phyloP scores from a whole-genome alignment of 257 asterid species.

The Penstemon barbatus region DNA sequence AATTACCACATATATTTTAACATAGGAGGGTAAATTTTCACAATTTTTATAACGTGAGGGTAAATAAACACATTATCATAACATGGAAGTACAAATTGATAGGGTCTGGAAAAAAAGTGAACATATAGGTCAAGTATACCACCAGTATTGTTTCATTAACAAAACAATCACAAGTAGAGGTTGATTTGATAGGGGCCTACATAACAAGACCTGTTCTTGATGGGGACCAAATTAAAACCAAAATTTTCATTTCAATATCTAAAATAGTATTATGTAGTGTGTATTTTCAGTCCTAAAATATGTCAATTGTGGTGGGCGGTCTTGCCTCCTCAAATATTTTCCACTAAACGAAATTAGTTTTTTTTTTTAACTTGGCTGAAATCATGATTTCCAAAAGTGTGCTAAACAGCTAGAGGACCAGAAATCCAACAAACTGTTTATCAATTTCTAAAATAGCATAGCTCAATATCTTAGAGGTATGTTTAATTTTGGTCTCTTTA shows the following conservation, averaged over 20 bases:
- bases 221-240: slow-evolving; percentile 3
- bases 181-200: slow-evolving; percentile 29
- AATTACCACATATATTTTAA: no score
- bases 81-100: no score
- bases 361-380: not conserved
- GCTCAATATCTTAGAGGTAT: not conserved
- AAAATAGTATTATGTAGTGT: not conserved
- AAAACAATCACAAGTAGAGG: slow-evolving; percentile 16
- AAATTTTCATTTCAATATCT: not conserved
- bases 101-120: no score
- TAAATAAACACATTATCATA: no score
- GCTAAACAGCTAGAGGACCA: not conserved
- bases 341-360: slow-evolving; percentile 4
- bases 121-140: no score
- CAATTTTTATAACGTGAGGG: no score
- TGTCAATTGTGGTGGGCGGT: slow-evolving; percentile 4
- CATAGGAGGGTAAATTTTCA: no score
- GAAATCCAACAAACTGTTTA: not conserved
- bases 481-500: no score
- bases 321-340: slow-evolving; percentile 13
- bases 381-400: not conserved
- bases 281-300: slow-evolving; percentile 1
- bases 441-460: not conserved
- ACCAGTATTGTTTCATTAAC: slow-evolving; percentile 16
- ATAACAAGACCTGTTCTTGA: slow-evolving; percentile 11